Conservation (phyloP, 495 filamentous ascomycete genomes). For the Umbilicaria muhlenbergii region DNA sequence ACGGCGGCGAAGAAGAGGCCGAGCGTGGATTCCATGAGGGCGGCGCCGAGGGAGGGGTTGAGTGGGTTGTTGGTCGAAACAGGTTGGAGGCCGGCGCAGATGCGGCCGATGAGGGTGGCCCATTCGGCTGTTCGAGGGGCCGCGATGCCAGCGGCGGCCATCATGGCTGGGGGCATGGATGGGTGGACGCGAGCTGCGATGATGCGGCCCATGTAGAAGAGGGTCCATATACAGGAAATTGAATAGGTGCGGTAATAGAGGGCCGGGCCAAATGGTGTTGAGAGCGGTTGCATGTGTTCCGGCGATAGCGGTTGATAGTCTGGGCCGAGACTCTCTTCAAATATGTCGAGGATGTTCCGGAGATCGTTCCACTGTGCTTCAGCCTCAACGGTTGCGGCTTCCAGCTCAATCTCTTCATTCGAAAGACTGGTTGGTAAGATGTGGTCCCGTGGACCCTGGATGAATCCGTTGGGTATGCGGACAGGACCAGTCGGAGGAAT, state of each 20-base stretch:
- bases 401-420: constrained; percentile 34
- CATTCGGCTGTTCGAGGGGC: constrained; percentile 50
- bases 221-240: constrained; percentile 71
- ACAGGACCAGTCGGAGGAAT: constrained; percentile 26
- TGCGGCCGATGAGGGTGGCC: constrained; percentile 64
- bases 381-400: constrained; percentile 49
- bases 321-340: constrained; percentile 49
- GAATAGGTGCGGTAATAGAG: constrained; percentile 72
- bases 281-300: constrained; percentile 45
- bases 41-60: constrained; percentile 67
- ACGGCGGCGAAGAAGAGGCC: constrained; percentile 76
- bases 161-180: constrained; percentile 79
- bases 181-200: constrained; percentile 66
- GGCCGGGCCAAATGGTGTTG: constrained; percentile 69
- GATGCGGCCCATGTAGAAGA: constrained; percentile 70
- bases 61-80: constrained; percentile 40
- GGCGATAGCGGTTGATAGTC: constrained; percentile 65
- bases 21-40: constrained; percentile 63
- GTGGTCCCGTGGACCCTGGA: constrained; percentile 10
- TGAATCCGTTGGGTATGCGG: constrained; percentile 27
- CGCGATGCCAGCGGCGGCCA: constrained; percentile 62
- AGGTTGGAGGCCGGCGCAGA: constrained; percentile 65
- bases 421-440: constrained; percentile 6
- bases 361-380: constrained; percentile 71
- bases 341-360: constrained; percentile 46